These are phyloP conservation scores for Trichoderma hamatum DNA, from an alignment of 2,329 filamentous ascomycete genomes.

Conservation along the genomic window DNA sequence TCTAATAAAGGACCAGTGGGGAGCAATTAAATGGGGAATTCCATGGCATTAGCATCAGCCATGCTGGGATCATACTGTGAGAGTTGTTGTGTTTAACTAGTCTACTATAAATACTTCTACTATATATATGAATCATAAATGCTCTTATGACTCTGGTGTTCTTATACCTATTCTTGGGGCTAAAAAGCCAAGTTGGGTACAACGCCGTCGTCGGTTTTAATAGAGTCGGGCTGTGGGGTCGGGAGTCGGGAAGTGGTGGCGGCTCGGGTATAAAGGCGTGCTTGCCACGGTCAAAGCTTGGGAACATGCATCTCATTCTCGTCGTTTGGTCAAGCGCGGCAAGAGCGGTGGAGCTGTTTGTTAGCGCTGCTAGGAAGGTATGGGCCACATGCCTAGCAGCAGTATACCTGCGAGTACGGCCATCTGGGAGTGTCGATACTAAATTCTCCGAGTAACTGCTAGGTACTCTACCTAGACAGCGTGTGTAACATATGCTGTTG, in stretches of 20 bases:
- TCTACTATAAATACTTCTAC: no score
- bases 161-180: no score
- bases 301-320: conserved; percentile 2
- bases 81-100: no score
- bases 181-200: no score
- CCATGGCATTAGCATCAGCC: no score
- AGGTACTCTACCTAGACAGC: not conserved
- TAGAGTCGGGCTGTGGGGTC: not conserved
- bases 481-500: not conserved
- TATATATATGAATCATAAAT: no score
- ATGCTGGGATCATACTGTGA: no score
- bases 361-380: not conserved
- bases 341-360: not conserved
- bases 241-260: not conserved
- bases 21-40: no score
- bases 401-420: not conserved
- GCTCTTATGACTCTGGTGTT: no score
- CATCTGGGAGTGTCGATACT: not conserved
- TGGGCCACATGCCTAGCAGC: not conserved
- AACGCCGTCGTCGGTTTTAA: not conserved
- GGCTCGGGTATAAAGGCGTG: not conserved
- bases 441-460: not conserved
- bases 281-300: not conserved
- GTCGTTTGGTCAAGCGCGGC: not conserved
- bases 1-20: not conserved